Percentiles rank a stretch among this genome's conserved stretches.
These are phyloP conservation scores for Phytopythium vexans DNA, from an alignment of 352 stramenopile species.

Conservation along the genomic window DNA sequence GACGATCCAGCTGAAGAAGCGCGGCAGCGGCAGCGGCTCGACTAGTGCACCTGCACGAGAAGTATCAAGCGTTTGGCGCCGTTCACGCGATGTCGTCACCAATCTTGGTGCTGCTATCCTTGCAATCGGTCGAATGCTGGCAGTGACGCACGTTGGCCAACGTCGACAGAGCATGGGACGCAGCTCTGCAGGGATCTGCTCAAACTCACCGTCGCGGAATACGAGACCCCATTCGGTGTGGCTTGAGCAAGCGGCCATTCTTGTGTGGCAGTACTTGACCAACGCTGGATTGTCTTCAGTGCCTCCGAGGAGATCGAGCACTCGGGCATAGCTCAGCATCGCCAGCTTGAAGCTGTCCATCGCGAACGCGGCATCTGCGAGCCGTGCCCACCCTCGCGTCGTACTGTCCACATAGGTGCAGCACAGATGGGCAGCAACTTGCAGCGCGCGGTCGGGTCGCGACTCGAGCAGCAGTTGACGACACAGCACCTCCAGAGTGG, in stretches of 20 bases:
- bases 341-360: constrained; percentile 22
- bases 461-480: constrained; percentile 29
- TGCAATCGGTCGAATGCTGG: no score
- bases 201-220: constrained; percentile 21
- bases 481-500: constrained; percentile 25
- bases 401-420: not conserved
- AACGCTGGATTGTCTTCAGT: constrained; percentile 3
- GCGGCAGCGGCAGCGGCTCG: constrained; percentile 15
- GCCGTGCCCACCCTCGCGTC: constrained; percentile 25
- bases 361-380: constrained; percentile 27
- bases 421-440: not conserved
- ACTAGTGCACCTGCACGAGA: not conserved
- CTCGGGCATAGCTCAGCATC: constrained; percentile 32
- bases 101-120: not conserved
- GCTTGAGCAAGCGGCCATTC: constrained; percentile 15
- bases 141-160: constrained; percentile 14
- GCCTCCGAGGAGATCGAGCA: constrained; percentile 6
- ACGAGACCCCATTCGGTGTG: constrained; percentile 31
- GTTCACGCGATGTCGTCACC: constrained; percentile 1
- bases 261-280: constrained; percentile 17
- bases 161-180: constrained; percentile 9
- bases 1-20: constrained; percentile 48
- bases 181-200: constrained; percentile 24
- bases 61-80: constrained; percentile 5
- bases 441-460: constrained; percentile 18